phyloP scores from a whole-genome alignment of 352 stramenopile species.

The Pythium dissotocum region DNA sequence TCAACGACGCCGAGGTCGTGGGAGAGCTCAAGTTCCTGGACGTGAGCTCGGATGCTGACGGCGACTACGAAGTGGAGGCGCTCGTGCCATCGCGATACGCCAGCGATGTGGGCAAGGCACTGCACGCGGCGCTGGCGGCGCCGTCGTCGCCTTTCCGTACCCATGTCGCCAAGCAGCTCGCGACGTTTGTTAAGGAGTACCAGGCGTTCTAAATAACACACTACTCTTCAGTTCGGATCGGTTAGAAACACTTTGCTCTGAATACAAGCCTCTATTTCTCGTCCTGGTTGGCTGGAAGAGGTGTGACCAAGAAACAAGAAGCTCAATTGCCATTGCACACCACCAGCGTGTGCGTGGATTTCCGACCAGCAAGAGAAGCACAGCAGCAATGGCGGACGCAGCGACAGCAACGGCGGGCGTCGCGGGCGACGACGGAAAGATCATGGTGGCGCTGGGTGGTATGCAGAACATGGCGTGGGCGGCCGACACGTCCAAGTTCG shows the following conservation, averaged over 20 bases:
- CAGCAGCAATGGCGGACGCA: slow-evolving; percentile 21
- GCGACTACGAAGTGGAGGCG: slow-evolving; percentile 73
- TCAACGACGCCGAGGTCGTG: slow-evolving; percentile 20
- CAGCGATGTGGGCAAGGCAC: slow-evolving; percentile 60
- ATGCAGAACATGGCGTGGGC: slow-evolving; percentile 90
- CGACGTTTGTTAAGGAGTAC: slow-evolving; percentile 72
- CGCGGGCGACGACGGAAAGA: slow-evolving; percentile 32
- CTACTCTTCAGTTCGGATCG: slow-evolving; percentile 1
- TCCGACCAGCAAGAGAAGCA: not conserved
- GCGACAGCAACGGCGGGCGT: slow-evolving; percentile 2
- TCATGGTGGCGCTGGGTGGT: slow-evolving; percentile 80
- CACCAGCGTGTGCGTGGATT: not conserved
- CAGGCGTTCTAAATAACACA: slow-evolving; percentile 59
- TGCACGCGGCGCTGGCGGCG: slow-evolving; percentile 62
- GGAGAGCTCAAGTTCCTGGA: slow-evolving; percentile 81
- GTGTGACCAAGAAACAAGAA: not conserved
- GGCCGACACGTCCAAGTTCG: slow-evolving; percentile 91
- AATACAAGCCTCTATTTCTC: slow-evolving; percentile 15
- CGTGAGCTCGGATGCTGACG: slow-evolving; percentile 74
- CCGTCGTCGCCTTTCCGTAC: slow-evolving; percentile 58
- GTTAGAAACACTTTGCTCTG: not conserved
- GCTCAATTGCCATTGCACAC: not conserved
- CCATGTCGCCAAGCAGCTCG: slow-evolving; percentile 51
- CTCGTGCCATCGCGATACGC: slow-evolving; percentile 71
- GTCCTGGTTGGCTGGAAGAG: slow-evolving; percentile 27